Base-by-base conservation (phyloP, 2,329 filamentous ascomycete genomes). In the Penicillium sp. region DNA sequence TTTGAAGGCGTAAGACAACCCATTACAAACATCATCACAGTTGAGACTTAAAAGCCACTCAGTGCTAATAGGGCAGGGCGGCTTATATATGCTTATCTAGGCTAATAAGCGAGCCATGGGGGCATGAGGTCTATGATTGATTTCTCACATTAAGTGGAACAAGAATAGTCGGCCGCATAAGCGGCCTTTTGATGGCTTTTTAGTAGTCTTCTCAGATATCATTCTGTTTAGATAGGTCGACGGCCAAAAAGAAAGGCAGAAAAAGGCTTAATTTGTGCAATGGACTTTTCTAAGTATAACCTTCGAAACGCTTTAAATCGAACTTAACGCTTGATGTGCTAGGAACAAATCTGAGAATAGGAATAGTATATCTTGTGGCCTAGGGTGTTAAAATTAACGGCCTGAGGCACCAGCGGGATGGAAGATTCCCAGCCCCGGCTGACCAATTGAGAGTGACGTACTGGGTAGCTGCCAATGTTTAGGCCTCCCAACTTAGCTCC, bases 361-460 rank as follows among this genome's bases (percentile, higher is more conserved):
- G 5, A 8, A 16, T 14, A 37, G 30, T 4, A 4, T 11, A 28
- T 30, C 12, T n/a, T 19, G 14, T 14, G 10, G 35, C 35, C 17
- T 7, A 25, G 14, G 35, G 46, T 46, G 30, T 11, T 8, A 5
- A 31, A 30, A 25, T 5, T 3, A 9, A 5, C 4, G 11, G 9
- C 28, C 47, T 35, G 14, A 33, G 19, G 28, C 38, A 5, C 16
- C 0, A 1, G 11, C 38, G 48, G 49, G 30, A 36, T 30, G 49
- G 49, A 51, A 51, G n/a, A 45, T 51, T 17, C 19, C 6, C 2
- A 22, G 31, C n/a, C 16, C 49, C 49, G 49, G 49, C 49, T 51
- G 49, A 51, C 49, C 49, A 51, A 51, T 51, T n/a, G 48, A 44
- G 37, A 45, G 49, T 51, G 49, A 51, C 49, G 49, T 51, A 51